A percentile compares a stretch with the other conserved stretches of the same genome.
Evolutionary conservation across 192 early-diverging fungal species (phyloP).

Genomic region (Rhizophagus clarus): DNA sequence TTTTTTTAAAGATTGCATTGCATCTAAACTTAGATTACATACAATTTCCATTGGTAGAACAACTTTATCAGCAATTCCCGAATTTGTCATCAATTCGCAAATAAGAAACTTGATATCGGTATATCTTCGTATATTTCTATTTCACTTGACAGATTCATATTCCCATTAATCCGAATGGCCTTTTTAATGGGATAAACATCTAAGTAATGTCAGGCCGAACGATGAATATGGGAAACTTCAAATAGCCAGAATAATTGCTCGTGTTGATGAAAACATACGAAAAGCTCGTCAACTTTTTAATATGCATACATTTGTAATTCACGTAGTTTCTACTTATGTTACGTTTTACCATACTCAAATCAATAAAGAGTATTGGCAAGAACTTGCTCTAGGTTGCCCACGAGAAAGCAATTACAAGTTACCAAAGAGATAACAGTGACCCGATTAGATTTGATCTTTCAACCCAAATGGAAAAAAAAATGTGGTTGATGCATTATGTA

Average conservation of each 20-base stretch:
- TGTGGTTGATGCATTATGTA: constrained; percentile 7
- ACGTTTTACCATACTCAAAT: neutral
- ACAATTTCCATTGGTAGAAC: too few species aligned
- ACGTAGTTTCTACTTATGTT: neutral
- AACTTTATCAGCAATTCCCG: too few species aligned
- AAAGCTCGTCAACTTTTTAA: neutral
- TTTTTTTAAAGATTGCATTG: too few species aligned
- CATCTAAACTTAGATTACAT: too few species aligned
- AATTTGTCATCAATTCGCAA: too few species aligned
- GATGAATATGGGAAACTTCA: neutral
- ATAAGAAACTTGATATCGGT: too few species aligned
- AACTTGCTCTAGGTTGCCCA: too few species aligned
- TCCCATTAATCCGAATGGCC: neutral
- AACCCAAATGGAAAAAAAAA: neutral
- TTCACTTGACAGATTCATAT: neutral
- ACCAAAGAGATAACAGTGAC: neutral
- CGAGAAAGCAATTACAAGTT: too few species aligned
- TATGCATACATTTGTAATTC: neutral
- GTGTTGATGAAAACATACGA: constrained; percentile 4
- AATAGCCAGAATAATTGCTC: constrained; percentile 11
- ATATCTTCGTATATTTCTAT: neutral
- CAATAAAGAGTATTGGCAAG: neutral
- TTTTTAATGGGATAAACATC: constrained; percentile 1
- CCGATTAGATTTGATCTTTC: constrained; percentile 10
- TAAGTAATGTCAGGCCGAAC: neutral